Conservation (phyloP, 257 asterid species). For the Thymus mandschuricus region DNA sequence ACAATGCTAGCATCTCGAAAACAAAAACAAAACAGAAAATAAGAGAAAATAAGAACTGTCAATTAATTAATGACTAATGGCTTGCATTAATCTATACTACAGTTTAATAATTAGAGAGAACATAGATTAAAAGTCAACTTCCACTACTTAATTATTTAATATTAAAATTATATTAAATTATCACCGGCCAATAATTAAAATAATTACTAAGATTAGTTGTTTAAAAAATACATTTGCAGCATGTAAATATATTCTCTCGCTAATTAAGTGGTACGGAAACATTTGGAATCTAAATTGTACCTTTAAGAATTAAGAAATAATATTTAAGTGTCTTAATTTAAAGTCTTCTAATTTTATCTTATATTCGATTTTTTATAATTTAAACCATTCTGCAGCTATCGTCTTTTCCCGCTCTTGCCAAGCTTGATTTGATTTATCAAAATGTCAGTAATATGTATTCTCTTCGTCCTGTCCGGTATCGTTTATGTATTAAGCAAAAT, state of each 20-base stretch:
- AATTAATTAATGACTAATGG: not conserved
- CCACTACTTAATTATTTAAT: not conserved
- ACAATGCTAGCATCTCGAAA: not conserved
- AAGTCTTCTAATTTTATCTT: too few species aligned
- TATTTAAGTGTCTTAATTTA: not conserved
- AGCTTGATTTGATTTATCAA: too few species aligned
- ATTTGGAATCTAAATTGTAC: slow-evolving; percentile 30
- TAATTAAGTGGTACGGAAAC: slow-evolving; percentile 37
- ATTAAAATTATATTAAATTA: not conserved
- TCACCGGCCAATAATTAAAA: slow-evolving; percentile 33
- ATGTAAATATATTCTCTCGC: slow-evolving; percentile 20
- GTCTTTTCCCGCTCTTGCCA: too few species aligned
- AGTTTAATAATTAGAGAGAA: not conserved
- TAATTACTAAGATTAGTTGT: not conserved
- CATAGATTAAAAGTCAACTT: slow-evolving; percentile 25
- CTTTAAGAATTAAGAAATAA: slow-evolving; percentile 10
- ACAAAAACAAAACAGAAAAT: too few species aligned
- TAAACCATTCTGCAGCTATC: too few species aligned
- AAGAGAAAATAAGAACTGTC: not conserved
- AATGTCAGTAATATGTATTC: not conserved
- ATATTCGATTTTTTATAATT: too few species aligned
- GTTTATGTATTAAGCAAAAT: too few species aligned
- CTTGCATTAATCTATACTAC: not conserved
- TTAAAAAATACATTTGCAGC: not conserved
- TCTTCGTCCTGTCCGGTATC: too few species aligned